Base-by-base conservation (phyloP, 306 rosid genomes). In the Vigna reflexopilosa region DNA sequence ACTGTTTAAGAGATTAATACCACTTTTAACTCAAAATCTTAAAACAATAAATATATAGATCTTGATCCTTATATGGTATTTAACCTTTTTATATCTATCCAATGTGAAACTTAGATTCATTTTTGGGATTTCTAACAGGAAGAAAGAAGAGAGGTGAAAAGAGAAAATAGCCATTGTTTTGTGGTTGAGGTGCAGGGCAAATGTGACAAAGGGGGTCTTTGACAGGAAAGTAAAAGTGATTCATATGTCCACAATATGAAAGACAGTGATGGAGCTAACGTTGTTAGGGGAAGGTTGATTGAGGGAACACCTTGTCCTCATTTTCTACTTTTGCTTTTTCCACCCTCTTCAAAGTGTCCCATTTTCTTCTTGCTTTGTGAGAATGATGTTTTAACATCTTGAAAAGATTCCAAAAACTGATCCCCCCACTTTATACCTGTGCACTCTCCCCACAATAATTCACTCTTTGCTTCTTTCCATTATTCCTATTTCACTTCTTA, bases 301-400 rank as follows among this genome's bases (percentile, higher is more conserved):
- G 84, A 84, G 90, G 91, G 88, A 89, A 84, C 96, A 89, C n/a
- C 36, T 49, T 82, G 91, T 88, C 89, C 88, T 85, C 77, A 85
- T 73, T 78, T 77, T 80, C 58, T 50, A 26, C 84, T 80, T 86
- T 78, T 85, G 45, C 82, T 75, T 83, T 79, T 81, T 38, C 22
- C 9, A 14, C 71, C 52, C 42, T n/a, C 72, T 12, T 7, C 81
- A 62, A 78, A 75, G 30, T 54, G 58, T 55, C 78, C 67, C 68
- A 77, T 66, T 68, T 82, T 79, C 81, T 71, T 64, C 72, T 28
- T 72, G 48, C 83, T 84, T 83, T 77, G 52, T 74, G 83, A 84
- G 85, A 67, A 65, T 87, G 87, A 79, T 89, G 88, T 77, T 79
- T 85, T 79, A 88, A 83, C 91, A 83, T 87, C 82, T 80, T 67